These are phyloP conservation scores for Alternaria longipes DNA, from an alignment of 2,329 filamentous ascomycete species.

Conservation along the genomic window DNA sequence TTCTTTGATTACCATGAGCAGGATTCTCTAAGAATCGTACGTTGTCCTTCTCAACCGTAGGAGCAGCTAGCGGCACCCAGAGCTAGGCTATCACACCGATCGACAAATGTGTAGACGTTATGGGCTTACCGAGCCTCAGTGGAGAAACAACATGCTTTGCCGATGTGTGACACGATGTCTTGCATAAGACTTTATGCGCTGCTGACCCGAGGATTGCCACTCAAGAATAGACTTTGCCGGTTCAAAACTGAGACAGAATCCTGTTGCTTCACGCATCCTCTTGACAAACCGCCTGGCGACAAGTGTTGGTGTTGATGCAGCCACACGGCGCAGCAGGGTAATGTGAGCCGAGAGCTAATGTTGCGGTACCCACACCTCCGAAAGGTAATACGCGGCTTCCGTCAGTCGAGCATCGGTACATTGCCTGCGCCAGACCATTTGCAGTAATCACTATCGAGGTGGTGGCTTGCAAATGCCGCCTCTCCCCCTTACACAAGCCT, in stretches of 20 bases:
- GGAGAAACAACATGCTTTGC: constrained; percentile 12
- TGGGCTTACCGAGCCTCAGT: constrained; percentile 11
- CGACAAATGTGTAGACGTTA: not conserved
- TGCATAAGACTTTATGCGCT: constrained; percentile 13
- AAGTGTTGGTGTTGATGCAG: constrained; percentile 18
- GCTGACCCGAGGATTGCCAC: constrained; percentile 10
- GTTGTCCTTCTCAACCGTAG: constrained; percentile 1
- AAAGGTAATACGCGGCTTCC: constrained; percentile 19
- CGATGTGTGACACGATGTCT: constrained; percentile 16
- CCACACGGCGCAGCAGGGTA: constrained; percentile 20
- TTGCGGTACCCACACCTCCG: constrained; percentile 6
- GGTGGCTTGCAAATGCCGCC: constrained; percentile 18
- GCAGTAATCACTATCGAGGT: constrained; percentile 15
- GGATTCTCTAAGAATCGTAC: not conserved
- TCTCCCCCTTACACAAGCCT: constrained; percentile 13
- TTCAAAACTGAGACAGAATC: not conserved
- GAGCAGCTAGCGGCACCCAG: constrained; percentile 5
- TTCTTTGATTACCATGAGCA: not conserved
- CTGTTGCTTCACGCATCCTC: constrained; percentile 6
- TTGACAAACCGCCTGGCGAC: constrained; percentile 5
- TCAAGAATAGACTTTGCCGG: constrained; percentile 2
- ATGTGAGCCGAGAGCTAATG: constrained; percentile 11
- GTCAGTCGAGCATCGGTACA: constrained; percentile 25
- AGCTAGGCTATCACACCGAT: constrained; percentile 9
- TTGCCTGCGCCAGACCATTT: constrained; percentile 15